Evolutionary conservation across 1,139 yeast genomes (phyloP).

Genomic region (Hyphopichia fennica): DNA sequence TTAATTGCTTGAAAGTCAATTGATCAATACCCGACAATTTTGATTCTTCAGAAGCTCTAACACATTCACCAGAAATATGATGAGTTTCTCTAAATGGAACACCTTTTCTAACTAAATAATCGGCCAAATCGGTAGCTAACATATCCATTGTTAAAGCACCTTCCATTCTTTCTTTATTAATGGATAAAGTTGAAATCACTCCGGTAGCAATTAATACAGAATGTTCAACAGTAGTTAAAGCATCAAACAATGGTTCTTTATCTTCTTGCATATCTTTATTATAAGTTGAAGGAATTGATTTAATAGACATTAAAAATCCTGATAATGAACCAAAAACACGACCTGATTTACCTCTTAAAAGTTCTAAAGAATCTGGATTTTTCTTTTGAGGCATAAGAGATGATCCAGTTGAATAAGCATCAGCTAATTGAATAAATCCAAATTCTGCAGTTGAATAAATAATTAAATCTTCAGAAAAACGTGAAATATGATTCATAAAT

Average conservation of each 20-base stretch:
- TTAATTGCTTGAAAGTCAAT: slow-evolving; percentile 72
- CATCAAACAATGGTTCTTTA: slow-evolving; percentile 94
- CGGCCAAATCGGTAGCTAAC: slow-evolving; percentile 98
- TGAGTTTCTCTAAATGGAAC: slow-evolving; percentile 99
- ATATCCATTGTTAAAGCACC: slow-evolving; percentile 95
- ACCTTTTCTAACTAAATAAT: slow-evolving; percentile 93
- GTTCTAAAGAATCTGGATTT: slow-evolving; percentile 93
- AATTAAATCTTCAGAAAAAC: slow-evolving; percentile 92
- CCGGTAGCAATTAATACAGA: slow-evolving; percentile 94
- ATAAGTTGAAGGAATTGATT: slow-evolving; percentile 95
- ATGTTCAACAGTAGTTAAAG: slow-evolving; percentile 86
- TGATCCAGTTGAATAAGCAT: slow-evolving; percentile 97
- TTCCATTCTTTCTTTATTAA: slow-evolving; percentile 74
- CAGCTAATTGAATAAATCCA: slow-evolving; percentile 89
- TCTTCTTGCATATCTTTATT: slow-evolving; percentile 99
- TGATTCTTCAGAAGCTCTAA: slow-evolving; percentile 79
- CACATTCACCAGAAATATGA: slow-evolving; percentile 97
- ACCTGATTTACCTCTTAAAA: slow-evolving; percentile 95
- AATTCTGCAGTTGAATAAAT: slow-evolving; percentile 97
- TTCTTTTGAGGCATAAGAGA: slow-evolving; percentile 99
- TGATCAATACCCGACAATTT: slow-evolving; percentile 79
- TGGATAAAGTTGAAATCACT: slow-evolving; percentile 79
- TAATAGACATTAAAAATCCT: slow-evolving; percentile 94
- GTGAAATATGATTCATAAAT: slow-evolving; percentile 91
- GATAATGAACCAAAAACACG: slow-evolving; percentile 93